Evolutionary conservation across 805 yeast species (phyloP).

Genomic region (Aciculoconidium aculeatum): DNA sequence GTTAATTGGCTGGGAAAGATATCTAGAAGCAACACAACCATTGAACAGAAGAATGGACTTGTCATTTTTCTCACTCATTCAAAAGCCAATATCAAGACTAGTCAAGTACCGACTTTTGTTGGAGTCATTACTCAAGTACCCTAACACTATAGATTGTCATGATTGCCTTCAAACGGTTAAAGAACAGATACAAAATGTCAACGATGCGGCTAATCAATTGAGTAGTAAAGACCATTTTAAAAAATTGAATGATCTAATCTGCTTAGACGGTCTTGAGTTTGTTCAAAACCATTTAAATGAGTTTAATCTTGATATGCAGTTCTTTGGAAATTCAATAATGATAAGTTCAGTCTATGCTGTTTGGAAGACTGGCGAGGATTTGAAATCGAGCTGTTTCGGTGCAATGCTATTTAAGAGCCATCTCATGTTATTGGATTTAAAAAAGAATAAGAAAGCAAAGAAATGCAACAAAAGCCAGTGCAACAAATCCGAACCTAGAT

Average conservation of each 20-base stretch:
- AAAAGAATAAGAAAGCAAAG: constrained; percentile 14
- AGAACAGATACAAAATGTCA: constrained; percentile 10
- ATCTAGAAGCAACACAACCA: constrained; percentile 40
- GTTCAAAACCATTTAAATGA: constrained; percentile 4
- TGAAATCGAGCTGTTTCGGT: constrained; percentile 20
- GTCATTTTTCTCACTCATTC: constrained; percentile 48
- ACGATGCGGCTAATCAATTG: no score
- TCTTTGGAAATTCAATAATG: constrained; percentile 41
- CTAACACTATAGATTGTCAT: no score
- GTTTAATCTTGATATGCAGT: constrained; percentile 29
- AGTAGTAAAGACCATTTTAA: no score
- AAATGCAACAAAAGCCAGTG: no score
- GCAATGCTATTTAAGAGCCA: constrained; percentile 47
- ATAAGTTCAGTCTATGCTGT: constrained; percentile 37
- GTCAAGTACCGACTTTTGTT: constrained; percentile 47
- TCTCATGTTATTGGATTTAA: constrained; percentile 31
- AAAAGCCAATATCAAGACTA: constrained; percentile 47
- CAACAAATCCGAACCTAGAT: constrained; percentile 27
- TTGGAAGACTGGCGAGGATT: constrained; percentile 28
- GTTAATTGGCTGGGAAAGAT: constrained; percentile 28
- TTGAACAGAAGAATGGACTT: constrained; percentile 35
- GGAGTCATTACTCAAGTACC: constrained; percentile 32
- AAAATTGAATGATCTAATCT: constrained; percentile 10
- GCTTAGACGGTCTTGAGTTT: constrained; percentile 8
- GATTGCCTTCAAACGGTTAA: constrained; percentile 13